Evolutionary conservation across 2,329 filamentous ascomycete species (phyloP), one percentile per base, ranked within the genome.

Genomic region (Scytalidium sp.): DNA sequence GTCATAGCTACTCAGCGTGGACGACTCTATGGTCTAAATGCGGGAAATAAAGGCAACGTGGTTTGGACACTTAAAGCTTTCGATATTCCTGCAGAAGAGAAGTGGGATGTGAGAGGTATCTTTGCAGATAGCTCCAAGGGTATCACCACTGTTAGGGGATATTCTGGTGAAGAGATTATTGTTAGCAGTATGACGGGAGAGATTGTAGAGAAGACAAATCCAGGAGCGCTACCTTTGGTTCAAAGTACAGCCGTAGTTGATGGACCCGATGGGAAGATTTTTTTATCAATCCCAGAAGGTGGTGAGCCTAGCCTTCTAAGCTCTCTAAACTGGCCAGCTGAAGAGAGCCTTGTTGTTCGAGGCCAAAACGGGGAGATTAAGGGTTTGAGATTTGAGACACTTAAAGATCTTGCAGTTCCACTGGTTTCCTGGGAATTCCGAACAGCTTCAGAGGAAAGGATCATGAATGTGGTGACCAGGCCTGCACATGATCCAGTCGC

Each of bases 401-500:
- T 74, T 15, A 74, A 69, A 5, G 67, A 67, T 19, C 64, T 70
- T 47, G 66, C 74, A 5, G 61, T 68, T 19, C 70, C 74, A 53
- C 61, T 81, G 55, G 68, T 78, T 66, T 62, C 79, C 0, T 99
- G 94, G 94, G 81, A 79, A 23, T 91, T 97, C 60, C 68, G 79
- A 20, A 80, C 89, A 8, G 75, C 81, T 1, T 62, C 74, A 2
- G 83, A 82, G 10, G 81, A 95, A 65, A 82, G 75, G 51, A 83
- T 97, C 47, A 73, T 85, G 6, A 74, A 79, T 41, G 76, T 94
- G 36, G 85, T 84, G 2, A 78, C 84, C 17, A 80, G 85, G 43
- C 84, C 90, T 9, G 64, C 79, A 2, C 87, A 93, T 56, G 92
- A 99, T 60, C 90, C 90, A 0, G 85, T 97, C 43, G 93, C 94